phyloP scores from a whole-genome alignment of 2,329 filamentous ascomycete species.

The Shiraia sp. region DNA sequence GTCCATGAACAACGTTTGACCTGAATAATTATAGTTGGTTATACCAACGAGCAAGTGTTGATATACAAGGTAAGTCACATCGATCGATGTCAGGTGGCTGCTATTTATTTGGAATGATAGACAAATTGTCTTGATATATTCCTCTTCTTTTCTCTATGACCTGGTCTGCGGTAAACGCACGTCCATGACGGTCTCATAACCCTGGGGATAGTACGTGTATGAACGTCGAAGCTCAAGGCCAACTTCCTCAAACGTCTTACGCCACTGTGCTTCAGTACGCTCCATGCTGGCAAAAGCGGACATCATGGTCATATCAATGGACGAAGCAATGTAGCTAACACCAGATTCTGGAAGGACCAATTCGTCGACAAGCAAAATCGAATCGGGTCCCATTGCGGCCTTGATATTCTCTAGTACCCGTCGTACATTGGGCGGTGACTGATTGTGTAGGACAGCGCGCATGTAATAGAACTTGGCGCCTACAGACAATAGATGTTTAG shows the following conservation, averaged over 20 bases:
- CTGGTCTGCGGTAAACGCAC: slow-evolving; percentile 1
- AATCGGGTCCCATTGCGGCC: slow-evolving; percentile 40
- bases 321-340: slow-evolving; percentile 36
- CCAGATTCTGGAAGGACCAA: slow-evolving; percentile 45
- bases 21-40: too few species aligned
- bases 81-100: too few species aligned
- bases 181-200: slow-evolving; percentile 5
- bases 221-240: neutral
- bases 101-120: too few species aligned
- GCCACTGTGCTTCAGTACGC: slow-evolving; percentile 44
- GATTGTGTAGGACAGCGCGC: slow-evolving; percentile 47
- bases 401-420: slow-evolving; percentile 42
- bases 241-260: slow-evolving; percentile 15
- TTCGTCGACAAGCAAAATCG: slow-evolving; percentile 49
- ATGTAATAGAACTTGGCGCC: slow-evolving; percentile 46
- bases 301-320: slow-evolving; percentile 48
- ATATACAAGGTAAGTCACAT: too few species aligned
- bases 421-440: slow-evolving; percentile 36
- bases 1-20: too few species aligned
- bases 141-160: too few species aligned
- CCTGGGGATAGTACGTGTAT: too few species aligned
- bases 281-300: slow-evolving; percentile 38
- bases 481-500: slow-evolving; percentile 1
- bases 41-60: too few species aligned
- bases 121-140: too few species aligned